Evolutionary conservation across 352 stramenopile genomes (phyloP), one percentile per base, ranked within the genome.

Genomic region (Globisporangium megalacanthum): DNA sequence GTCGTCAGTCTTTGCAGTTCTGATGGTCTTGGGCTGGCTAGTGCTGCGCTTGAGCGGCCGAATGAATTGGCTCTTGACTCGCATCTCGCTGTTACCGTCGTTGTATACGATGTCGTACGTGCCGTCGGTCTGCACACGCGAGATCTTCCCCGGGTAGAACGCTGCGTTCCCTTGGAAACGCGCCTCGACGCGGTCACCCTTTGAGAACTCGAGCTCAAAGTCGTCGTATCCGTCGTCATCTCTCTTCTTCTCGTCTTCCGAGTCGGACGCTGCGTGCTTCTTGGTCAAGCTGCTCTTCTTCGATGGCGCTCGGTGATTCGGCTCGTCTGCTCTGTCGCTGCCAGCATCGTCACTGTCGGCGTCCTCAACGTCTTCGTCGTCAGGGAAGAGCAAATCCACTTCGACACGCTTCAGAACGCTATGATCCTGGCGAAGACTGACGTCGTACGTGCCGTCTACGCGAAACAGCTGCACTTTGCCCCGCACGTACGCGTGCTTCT

Each of bases 91-190:
- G 52, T 93, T 79, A 14, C 81, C 79, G 53, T 94, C 81, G 57
- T 90, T 78, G 66, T 91, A 94, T 9, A 61, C 55, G 39, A 94
- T 69, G 64, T 91, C 79, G 45, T 63, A 86, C 29, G 67, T 65
- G 13, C 73, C 70, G 29, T 92, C 77, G n/a, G 66, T 54, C 48
- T 79, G 65, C 31, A 84, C 74, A 6, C 68, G 72, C 31, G 67
- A 61, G 50, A 94, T 77, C 31, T 52, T 74, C 3, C 81, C 79
- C 1, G 54, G 52, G 51, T 76, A 94, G 50, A 69, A 92, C 17
- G 61, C 29, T 6, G 58, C 47, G 22, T 81, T 69, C 1, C 76
- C 79, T 19, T 83, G 63, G 49, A 89, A 93, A 4, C 82, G 74
- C 52, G 72, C 77, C 63, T 93, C 74, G 0, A 93, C 56, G 20